phyloP scores from a whole-genome alignment of 441 rosid genomes.

The Erysimum cheiri region DNA sequence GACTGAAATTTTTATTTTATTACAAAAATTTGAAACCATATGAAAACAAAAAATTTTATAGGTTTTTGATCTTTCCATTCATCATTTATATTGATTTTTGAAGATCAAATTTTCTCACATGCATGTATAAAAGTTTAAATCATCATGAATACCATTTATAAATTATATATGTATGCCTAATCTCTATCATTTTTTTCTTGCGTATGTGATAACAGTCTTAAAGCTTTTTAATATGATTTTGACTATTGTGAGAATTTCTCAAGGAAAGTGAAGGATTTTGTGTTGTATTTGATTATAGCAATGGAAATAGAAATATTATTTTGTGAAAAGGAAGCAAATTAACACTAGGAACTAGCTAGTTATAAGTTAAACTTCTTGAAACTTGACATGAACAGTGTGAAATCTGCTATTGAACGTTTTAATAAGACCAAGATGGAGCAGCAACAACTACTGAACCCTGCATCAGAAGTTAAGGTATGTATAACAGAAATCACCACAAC shows the following conservation, averaged over 20 bases:
- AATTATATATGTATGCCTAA: not conserved
- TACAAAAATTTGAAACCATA: constrained; percentile 1
- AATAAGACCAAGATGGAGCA: constrained; percentile 73
- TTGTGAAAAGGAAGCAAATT: not conserved
- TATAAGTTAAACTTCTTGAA: not conserved
- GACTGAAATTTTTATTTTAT: not conserved
- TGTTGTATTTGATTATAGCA: not conserved
- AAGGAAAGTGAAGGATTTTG: not conserved
- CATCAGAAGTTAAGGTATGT: constrained; percentile 80
- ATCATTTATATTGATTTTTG: not conserved
- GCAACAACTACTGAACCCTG: constrained; percentile 60
- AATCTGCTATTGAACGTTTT: constrained; percentile 74
- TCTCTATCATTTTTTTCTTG: no score
- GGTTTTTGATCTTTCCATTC: not conserved
- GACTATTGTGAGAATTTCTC: not conserved
- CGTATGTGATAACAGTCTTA: not conserved
- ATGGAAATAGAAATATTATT: not conserved
- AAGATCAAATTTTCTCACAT: not conserved
- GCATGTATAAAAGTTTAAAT: not conserved
- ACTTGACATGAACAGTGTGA: constrained; percentile 64
- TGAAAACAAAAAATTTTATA: not conserved
- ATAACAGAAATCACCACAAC: constrained; percentile 1
- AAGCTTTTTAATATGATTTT: no score
- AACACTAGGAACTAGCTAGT: not conserved
- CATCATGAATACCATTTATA: not conserved